Base-by-base conservation (phyloP, 2,329 filamentous ascomycete genomes). In the Talaromyces marneffei region DNA sequence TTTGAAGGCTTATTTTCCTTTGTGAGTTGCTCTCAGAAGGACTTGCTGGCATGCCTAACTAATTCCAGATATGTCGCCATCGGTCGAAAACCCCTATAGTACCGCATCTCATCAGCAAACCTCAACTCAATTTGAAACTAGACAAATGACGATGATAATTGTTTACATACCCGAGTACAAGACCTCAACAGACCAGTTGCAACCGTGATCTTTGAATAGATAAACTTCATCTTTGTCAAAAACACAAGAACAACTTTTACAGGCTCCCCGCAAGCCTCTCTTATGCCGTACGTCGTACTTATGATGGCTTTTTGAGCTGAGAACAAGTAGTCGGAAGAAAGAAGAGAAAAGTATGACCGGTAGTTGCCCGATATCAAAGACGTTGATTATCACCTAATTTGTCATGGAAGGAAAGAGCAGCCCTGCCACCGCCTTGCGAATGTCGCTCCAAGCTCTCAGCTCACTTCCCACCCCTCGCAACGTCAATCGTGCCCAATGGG, bases 1-100 rank as follows among this genome's bases (percentile, higher is more conserved):
- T 16, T 55, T 79, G 42, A 79, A 78, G 60, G 72, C 77, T 62
- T 79, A 79, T 65, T 77, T 79, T 61, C 77, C 77, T 35, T 63
- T 79, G 77, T 79, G 66, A 64, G 77, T 72, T 14, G 16, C 4
- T 18, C 4, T 20, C 9, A 3, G 18, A 33, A 20, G 1, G 5
- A 42, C 44, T 33, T 52, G 5, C 8, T 35, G 27, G 56, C 37
- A 37, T 66, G 73, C 54, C 75, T 67, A 20, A 62, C 57, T 23
- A 42, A 33, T 27, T 16, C 29, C 54, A 78, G 76, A 65, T 78
- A 78, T 61, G 72, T 78, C 59, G 76, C 73, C 64, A 78, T 78
- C 59, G 76, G 75, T 50, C 70, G 73, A 64, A 78, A 77, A 56
- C 70, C 72, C 44, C 66, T 53, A 65, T 62, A 57, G 6, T 33